A percentile compares a stretch with the other conserved stretches of the same genome.
These are phyloP conservation scores for Rhizoclosmatium sp. DNA, from an alignment of 192 early-diverging fungal species.

Conservation along the genomic window DNA sequence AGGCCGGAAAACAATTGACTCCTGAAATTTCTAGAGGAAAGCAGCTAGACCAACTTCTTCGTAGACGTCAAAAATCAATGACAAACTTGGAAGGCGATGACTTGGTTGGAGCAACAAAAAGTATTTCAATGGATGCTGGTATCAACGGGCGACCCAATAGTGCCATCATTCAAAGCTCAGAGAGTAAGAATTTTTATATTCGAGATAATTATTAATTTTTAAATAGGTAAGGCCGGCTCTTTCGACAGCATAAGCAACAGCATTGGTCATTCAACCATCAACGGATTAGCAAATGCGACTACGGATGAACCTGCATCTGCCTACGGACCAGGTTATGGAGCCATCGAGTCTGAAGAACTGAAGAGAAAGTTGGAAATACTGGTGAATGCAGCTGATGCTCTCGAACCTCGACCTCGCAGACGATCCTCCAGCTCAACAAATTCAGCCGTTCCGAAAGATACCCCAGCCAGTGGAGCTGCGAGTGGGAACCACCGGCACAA, in stretches of 20 bases:
- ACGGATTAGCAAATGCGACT: neutral
- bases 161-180: neutral
- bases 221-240: slow-evolving; percentile 17
- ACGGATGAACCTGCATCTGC: neutral
- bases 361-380: slow-evolving; percentile 30
- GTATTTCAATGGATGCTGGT: slow-evolving; percentile 31
- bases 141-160: neutral
- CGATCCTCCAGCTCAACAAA: slow-evolving; percentile 3
- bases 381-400: neutral
- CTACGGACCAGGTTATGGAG: neutral
- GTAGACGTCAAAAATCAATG: slow-evolving; percentile 28
- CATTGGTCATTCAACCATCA: neutral
- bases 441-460: neutral
- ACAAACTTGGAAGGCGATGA: slow-evolving; percentile 20
- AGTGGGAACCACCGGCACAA: slow-evolving; percentile 1
- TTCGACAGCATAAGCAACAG: slow-evolving; percentile 24
- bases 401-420: neutral
- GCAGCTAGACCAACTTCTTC: slow-evolving; percentile 16
- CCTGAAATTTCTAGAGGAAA: neutral
- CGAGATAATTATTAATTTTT: no score
- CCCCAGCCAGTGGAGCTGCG: neutral
- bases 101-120: slow-evolving; percentile 1
- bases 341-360: slow-evolving; percentile 29
- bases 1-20: neutral
- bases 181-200: neutral